phyloP scores from a whole-genome alignment of 2,329 filamentous ascomycete species.

The Dothiorella sarmentorum region DNA sequence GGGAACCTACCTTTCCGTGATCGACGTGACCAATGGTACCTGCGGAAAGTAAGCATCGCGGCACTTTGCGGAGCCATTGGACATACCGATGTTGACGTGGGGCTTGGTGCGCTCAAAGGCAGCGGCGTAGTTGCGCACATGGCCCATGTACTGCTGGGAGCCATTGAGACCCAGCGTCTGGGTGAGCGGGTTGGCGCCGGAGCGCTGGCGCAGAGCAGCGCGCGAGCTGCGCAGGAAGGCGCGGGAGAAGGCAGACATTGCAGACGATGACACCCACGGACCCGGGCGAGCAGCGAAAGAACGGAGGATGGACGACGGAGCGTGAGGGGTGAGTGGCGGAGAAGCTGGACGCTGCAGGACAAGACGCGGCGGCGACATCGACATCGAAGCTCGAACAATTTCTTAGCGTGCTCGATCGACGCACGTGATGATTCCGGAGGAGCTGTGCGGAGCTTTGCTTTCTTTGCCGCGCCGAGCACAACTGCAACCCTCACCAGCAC shows the following conservation, averaged over 20 bases:
- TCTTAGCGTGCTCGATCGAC: slow-evolving; percentile 26
- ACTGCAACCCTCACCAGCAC: neutral
- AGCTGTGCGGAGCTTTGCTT: slow-evolving; percentile 2
- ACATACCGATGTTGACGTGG: slow-evolving; percentile 92
- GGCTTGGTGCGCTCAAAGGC: slow-evolving; percentile 87
- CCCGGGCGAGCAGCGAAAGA: slow-evolving; percentile 23
- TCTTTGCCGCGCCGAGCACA: neutral
- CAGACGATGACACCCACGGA: slow-evolving; percentile 33
- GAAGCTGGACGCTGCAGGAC: slow-evolving; percentile 15
- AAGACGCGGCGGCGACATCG: slow-evolving; percentile 5
- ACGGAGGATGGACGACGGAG: slow-evolving; percentile 26
- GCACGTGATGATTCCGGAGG: slow-evolving; percentile 7
- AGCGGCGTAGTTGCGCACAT: slow-evolving; percentile 60
- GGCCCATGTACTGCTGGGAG: slow-evolving; percentile 61
- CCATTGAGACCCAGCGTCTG: slow-evolving; percentile 62
- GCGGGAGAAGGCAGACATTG: slow-evolving; percentile 78
- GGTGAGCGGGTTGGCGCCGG: slow-evolving; percentile 72
- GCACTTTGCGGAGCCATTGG: neutral
- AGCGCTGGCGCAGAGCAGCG: slow-evolving; percentile 63
- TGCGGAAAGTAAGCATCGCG: slow-evolving; percentile 36
- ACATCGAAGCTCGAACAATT: slow-evolving; percentile 22
- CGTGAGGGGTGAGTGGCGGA: slow-evolving; percentile 26
- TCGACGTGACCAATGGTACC: slow-evolving; percentile 99
- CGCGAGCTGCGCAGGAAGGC: slow-evolving; percentile 81
- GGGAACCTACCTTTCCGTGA: slow-evolving; percentile 81